phyloP scores from a whole-genome alignment of 768 basidiomycete species.

The Leccinum olivaceopallidum region DNA sequence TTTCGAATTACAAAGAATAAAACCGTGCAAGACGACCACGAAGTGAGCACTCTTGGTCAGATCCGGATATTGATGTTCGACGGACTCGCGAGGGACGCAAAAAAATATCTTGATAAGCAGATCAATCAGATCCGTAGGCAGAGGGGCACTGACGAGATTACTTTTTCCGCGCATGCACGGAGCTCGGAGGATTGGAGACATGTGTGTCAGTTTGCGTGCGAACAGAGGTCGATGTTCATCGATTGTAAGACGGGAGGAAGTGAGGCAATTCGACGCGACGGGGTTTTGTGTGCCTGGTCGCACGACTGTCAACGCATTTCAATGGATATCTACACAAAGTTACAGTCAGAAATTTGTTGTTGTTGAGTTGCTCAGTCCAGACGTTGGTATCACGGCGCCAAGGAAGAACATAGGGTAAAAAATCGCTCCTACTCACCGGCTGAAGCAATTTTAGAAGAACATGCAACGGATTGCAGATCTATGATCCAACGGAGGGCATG shows the following conservation, averaged over 20 bases:
- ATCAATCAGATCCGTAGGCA: background rate
- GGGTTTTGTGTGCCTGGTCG: background rate
- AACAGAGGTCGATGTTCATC: background rate
- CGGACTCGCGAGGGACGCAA: too few species aligned
- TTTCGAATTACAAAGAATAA: too few species aligned
- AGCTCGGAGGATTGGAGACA: background rate
- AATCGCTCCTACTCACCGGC: background rate
- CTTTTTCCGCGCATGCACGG: background rate
- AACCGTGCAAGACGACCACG: too few species aligned
- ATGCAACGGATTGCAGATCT: background rate
- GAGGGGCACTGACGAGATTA: background rate
- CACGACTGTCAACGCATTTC: constrained; percentile 2
- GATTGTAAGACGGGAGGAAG: background rate
- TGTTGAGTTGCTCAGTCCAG: background rate
- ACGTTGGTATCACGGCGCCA: background rate
- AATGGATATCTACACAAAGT: background rate
- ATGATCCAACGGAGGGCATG: background rate
- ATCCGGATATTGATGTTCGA: too few species aligned
- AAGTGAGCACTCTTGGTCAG: too few species aligned
- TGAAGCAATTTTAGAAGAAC: background rate
- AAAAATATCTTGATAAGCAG: too few species aligned
- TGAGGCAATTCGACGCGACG: too few species aligned
- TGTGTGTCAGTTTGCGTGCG: background rate
- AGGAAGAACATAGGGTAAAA: background rate
- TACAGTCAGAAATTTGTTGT: background rate